Evolutionary conservation across 345 rosid genomes (phyloP), one percentile per base, ranked within the genome.

Genomic region (Citrus inodora): DNA sequence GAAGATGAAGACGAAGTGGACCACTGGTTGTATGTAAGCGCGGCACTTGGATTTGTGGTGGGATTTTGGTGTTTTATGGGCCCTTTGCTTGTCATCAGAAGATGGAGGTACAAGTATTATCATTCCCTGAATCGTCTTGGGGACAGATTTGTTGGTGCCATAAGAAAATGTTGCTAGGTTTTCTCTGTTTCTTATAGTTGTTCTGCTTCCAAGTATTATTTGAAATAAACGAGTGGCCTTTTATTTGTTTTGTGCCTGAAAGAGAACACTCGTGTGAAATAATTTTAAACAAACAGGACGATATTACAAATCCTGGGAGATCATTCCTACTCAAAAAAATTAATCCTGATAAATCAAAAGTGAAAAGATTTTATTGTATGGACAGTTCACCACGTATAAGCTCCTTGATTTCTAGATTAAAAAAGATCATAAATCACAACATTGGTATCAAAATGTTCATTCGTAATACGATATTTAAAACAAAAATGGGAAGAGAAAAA

Each of bases 391-490:
- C 7, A 27, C n/a, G 21, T n/a, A 30, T 10, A 32, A 53, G 64
- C 21, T n/a, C 32, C n/a, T 32, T 30, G 42, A 55, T 22, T 38
- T 78, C 25, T 71, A 33, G 71, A 70, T 76, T 74, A 71, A 73
- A 55, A 69, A 70, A 60, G 55, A 81, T 67, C 30, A 66, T 56
- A 70, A 70, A 70, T 11, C 60, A 71, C 17, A 65, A 25, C 33
- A 63, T 32, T 46, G n/a, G 37, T 32, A 40, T 35, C 64, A 83
- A 80, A 72, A 71, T 28, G 60, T 67, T 77, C 56, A 75, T 33
- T 65, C 30, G 53, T 64, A 70, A 30, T 28, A 40, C 17, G 69
- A 55, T 14, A 33, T 62, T 19, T 5, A 27, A 60, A 78, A 78
- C 40, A 42, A 72, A 58, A 74, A 42, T 66, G 40, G 73, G 35